A percentile compares a stretch with the other conserved stretches of the same genome.
phyloP scores from a whole-genome alignment of 2,329 filamentous ascomycete genomes.

The Phoma sp. region DNA sequence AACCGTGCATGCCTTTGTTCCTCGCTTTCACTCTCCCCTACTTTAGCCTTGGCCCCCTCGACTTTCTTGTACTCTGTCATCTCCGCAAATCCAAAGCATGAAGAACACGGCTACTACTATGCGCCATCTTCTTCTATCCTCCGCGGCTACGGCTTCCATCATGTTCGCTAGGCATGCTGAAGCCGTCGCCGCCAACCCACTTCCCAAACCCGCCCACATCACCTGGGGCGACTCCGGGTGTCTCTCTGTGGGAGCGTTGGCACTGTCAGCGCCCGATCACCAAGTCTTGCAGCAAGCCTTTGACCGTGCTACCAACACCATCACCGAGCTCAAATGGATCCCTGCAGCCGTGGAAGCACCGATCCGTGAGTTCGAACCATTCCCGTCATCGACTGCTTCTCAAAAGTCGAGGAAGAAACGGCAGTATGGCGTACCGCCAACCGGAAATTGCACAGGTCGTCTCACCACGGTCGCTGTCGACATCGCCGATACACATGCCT shows the following conservation, averaged over 20 bases:
- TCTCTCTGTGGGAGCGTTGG: conserved; percentile 50
- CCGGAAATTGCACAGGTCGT: conserved; percentile 34
- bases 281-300: conserved; percentile 55
- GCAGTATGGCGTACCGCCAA: conserved; percentile 22
- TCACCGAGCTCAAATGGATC: conserved; percentile 60
- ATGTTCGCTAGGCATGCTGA: conserved; percentile 47
- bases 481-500: conserved; percentile 54
- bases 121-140: conserved; percentile 40
- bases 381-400: conserved; percentile 52
- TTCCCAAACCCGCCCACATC: conserved; percentile 61
- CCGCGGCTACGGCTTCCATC: conserved; percentile 39
- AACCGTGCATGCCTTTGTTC: conserved; percentile 6
- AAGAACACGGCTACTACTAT: conserved; percentile 23
- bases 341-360: conserved; percentile 61
- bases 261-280: conserved; percentile 47
- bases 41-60: neutral
- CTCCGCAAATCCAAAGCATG: neutral
- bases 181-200: conserved; percentile 60
- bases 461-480: conserved; percentile 56
- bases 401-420: conserved; percentile 28
- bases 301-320: conserved; percentile 57
- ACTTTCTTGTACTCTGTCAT: neutral
- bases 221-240: conserved; percentile 61
- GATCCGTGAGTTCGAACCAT: conserved; percentile 57
- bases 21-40: conserved; percentile 14